Percentiles rank a stretch among this genome's conserved stretches.
Evolutionary conservation across 2,329 filamentous ascomycete species (phyloP).

Genomic region (Aspergillus luchuensis): DNA sequence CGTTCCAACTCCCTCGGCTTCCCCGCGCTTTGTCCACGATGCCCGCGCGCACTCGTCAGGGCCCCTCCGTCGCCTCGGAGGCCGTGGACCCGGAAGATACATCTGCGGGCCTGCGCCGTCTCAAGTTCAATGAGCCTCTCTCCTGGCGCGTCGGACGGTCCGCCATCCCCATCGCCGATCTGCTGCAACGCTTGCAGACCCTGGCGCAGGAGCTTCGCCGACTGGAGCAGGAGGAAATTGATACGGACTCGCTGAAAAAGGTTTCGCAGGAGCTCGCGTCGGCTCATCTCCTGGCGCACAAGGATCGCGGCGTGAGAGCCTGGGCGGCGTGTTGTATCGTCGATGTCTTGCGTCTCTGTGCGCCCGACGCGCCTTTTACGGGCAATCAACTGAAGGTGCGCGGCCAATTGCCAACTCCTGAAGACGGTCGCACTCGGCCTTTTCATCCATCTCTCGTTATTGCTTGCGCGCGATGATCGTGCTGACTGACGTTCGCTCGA

Average conservation of each 20-base stretch:
- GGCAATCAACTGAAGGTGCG: conserved; percentile 83
- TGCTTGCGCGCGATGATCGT: background rate
- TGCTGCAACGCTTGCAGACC: conserved; percentile 76
- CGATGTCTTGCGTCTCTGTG: conserved; percentile 88
- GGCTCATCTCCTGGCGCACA: conserved; percentile 81
- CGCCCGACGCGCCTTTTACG: conserved; percentile 92
- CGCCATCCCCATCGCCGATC: conserved; percentile 78
- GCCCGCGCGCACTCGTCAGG: conserved; percentile 48
- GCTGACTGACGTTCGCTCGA: conserved; percentile 17
- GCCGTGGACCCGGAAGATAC: conserved; percentile 37
- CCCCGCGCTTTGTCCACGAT: conserved; percentile 38
- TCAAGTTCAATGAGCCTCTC: conserved; percentile 82
- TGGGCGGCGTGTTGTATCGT: conserved; percentile 87
- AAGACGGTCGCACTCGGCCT: background rate
- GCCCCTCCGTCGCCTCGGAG: conserved; percentile 35
- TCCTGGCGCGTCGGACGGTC: conserved; percentile 86
- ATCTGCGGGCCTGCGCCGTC: conserved; percentile 39
- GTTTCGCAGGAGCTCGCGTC: conserved; percentile 84
- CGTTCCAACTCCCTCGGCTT: conserved; percentile 20
- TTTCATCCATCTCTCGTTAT: background rate
- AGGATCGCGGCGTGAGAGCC: conserved; percentile 89
- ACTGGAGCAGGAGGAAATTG: conserved; percentile 82
- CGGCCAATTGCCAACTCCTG: conserved; percentile 6
- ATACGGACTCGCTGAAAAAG: conserved; percentile 77
- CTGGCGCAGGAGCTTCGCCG: conserved; percentile 80